Evolutionary conservation across 108 stramenopile species (phyloP), one percentile per base, ranked within the genome.

Genomic region (Cyclotella kingstonii): DNA sequence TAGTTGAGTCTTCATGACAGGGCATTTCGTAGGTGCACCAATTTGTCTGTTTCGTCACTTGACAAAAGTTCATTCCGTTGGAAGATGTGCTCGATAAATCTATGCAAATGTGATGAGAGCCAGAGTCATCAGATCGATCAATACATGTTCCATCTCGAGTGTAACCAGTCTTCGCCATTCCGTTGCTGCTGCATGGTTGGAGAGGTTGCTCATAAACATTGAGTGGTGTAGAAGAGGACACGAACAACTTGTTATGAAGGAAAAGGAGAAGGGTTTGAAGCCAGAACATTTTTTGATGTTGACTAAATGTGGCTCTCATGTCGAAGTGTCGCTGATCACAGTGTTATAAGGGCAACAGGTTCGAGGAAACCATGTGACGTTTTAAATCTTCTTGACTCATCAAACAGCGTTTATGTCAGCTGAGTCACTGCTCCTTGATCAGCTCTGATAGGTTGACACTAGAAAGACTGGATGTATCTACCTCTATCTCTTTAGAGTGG

Each of bases 101-200:
- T n/a, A 76, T 76, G 46, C 75, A 76, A 15, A 76, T 70, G 63
- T 76, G 75, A 40, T 76, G 75, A 22, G 60, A 63, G 26, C 75
- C 75, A 8, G 29, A 19, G 42, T 76, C 75, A 33, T 57, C 75
- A 15, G 51, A 4, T 22, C 42, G 56, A 26, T 82, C 80, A 33
- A 78, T 60, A 62, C 84, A 85, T 33, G 63, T 50, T 2, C 84
- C 84, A 3, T 38, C 52, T 21, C 84, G 81, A 3, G 67, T 74
- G 51, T 63, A 85, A 34, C 84, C 84, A 0, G 81, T 85, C 18
- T 60, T 53, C 6, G 84, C 84, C 77, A 73, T 80, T 1, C 79
- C 79, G 23, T 58, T 26, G 15, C 22, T 18, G 45, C 51, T 58
- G 47, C 48, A 57, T 11, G 26, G 11, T 49, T 49, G 36, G 35